Percentiles rank a stretch among this genome's conserved stretches.
These are phyloP conservation scores for Penicillium sp. DNA, from an alignment of 2,329 filamentous ascomycete genomes.

Conservation along the genomic window DNA sequence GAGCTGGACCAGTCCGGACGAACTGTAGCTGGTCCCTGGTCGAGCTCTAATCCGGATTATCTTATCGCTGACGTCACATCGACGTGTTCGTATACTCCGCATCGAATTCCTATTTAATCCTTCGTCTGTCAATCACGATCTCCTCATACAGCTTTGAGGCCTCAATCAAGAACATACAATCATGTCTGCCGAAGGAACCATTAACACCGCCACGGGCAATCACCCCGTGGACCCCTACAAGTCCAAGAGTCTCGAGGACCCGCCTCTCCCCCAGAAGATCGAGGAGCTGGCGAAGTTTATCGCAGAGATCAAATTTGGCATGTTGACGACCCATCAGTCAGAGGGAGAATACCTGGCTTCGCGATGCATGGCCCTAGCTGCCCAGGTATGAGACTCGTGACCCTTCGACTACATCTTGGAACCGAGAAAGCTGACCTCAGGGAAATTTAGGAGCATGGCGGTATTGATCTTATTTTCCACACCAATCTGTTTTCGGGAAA, in stretches of 20 bases:
- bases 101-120: slow-evolving; percentile 1
- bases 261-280: slow-evolving; percentile 70
- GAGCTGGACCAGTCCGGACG: not conserved
- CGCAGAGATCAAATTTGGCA: slow-evolving; percentile 73
- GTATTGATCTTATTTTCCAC: slow-evolving; percentile 83
- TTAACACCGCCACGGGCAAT: slow-evolving; percentile 60
- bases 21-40: not conserved
- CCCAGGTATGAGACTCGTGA: slow-evolving; percentile 56
- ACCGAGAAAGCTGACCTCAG: not conserved
- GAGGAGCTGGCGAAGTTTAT: slow-evolving; percentile 71
- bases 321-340: slow-evolving; percentile 74
- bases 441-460: slow-evolving; percentile 65
- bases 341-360: slow-evolving; percentile 67
- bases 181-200: slow-evolving; percentile 33
- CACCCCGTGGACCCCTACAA: slow-evolving; percentile 76
- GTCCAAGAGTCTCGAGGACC: slow-evolving; percentile 70
- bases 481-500: slow-evolving; percentile 89
- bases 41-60: slow-evolving; percentile 15
- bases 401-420: not conserved
- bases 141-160: too few relatives aligned
- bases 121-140: not conserved
- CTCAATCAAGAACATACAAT: slow-evolving; percentile 2
- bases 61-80: slow-evolving; percentile 26
- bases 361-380: slow-evolving; percentile 83
- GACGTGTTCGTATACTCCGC: slow-evolving; percentile 16